These are phyloP conservation scores for Staphylotrichum tortipilum DNA, from an alignment of 495 filamentous ascomycete genomes.

Conservation along the genomic window DNA sequence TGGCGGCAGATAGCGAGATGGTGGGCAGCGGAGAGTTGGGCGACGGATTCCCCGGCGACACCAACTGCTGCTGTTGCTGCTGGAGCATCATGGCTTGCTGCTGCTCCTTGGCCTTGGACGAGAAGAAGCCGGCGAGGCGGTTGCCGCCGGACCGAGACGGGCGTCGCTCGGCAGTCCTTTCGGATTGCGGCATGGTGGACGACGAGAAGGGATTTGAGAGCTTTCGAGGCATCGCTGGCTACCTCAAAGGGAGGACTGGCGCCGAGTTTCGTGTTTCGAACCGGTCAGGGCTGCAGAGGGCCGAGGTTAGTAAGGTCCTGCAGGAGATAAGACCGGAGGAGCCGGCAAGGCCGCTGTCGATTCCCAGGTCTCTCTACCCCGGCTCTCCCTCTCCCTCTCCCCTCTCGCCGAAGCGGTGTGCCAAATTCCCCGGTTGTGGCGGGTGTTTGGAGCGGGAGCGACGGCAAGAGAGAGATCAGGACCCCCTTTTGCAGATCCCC, in stretches of 20 bases:
- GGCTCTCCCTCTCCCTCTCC: no score
- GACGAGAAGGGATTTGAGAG: slow-evolving; percentile 34
- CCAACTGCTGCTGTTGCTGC: slow-evolving; percentile 47
- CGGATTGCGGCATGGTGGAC: slow-evolving; percentile 28
- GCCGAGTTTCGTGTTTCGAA: no score
- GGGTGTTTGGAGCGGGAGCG: no score
- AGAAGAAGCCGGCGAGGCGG: slow-evolving; percentile 53
- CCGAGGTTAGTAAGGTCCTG: slow-evolving; percentile 9
- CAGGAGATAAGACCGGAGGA: no score
- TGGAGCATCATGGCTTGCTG: slow-evolving; percentile 35
- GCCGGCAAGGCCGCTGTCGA: no score
- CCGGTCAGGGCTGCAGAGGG: slow-evolving; percentile 9
- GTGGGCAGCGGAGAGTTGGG: slow-evolving; percentile 78
- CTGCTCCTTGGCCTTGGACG: slow-evolving; percentile 59
- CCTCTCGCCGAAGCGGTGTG: not conserved
- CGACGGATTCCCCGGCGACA: slow-evolving; percentile 59
- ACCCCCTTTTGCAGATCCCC: not conserved
- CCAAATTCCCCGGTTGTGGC: no score
- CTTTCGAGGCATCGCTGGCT: slow-evolving; percentile 45
- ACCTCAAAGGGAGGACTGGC: no score
- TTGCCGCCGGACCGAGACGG: slow-evolving; percentile 51
- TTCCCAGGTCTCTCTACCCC: no score
- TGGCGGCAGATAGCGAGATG: slow-evolving; percentile 86
- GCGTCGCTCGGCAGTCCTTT: slow-evolving; percentile 38
- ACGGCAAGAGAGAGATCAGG: not conserved